These are phyloP conservation scores for Apiotrichum gamsii DNA, from an alignment of 1,284 basidiomycete genomes.

Conservation along the genomic window DNA sequence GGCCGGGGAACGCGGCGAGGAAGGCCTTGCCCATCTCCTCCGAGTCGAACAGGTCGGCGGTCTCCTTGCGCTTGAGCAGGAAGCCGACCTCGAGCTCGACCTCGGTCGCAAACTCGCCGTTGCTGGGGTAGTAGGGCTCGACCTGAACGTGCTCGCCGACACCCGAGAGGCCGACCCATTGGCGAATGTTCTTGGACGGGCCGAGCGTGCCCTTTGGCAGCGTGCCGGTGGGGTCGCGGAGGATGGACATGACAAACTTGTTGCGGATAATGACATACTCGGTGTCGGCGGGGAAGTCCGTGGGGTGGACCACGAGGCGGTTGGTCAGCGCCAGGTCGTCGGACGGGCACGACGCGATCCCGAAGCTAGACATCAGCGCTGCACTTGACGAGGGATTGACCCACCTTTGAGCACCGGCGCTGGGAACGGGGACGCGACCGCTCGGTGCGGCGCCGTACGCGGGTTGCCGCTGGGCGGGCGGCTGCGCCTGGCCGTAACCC, in stretches of 20 bases:
- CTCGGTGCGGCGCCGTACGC: no score
- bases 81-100: constrained; percentile 77
- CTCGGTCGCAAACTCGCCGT: constrained; percentile 64
- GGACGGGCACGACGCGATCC: constrained; percentile 47
- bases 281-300: constrained; percentile 61
- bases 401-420: no score
- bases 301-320: constrained; percentile 67
- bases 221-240: constrained; percentile 67
- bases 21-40: constrained; percentile 79
- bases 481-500: constrained; percentile 3
- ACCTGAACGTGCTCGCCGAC: constrained; percentile 68
- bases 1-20: constrained; percentile 63
- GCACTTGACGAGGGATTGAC: no score
- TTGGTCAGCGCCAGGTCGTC: constrained; percentile 67
- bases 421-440: no score
- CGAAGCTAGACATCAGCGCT: constrained; percentile 30
- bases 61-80: constrained; percentile 58
- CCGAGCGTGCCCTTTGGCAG: constrained; percentile 61
- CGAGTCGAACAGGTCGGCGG: constrained; percentile 66
- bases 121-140: constrained; percentile 58
- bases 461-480: constrained; percentile 3
- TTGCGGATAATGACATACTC: constrained; percentile 70
- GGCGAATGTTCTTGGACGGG: constrained; percentile 52
- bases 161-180: constrained; percentile 79
- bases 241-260: constrained; percentile 62